phyloP scores from a whole-genome alignment of 73 alveolate species.

The Breviolum minutum region DNA sequence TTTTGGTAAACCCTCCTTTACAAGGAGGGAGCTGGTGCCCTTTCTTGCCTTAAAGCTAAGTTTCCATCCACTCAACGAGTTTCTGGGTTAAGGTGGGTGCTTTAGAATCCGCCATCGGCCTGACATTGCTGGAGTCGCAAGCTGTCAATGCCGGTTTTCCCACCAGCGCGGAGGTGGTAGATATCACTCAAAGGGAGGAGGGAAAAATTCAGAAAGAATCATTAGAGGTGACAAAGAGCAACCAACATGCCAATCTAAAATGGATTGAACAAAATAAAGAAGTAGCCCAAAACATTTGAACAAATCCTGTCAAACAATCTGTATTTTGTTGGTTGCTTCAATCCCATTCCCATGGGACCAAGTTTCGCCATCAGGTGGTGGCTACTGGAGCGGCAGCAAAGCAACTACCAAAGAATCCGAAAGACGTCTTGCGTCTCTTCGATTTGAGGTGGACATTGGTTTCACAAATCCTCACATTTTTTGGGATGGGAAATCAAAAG shows the following conservation, averaged over 20 bases:
- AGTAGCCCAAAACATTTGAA: not conserved
- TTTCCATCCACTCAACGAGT: no score
- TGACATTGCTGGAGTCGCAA: conserved; percentile 35
- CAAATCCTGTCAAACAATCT: not conserved
- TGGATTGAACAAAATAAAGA: not conserved
- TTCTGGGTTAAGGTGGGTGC: conserved; percentile 45
- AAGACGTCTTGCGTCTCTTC: conserved; percentile 46
- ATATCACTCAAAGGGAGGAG: not conserved
- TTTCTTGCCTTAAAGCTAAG: not conserved
- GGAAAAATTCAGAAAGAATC: no score
- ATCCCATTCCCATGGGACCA: not conserved
- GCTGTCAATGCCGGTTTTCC: conserved; percentile 68
- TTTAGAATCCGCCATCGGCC: conserved; percentile 81
- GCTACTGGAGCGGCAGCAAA: conserved; percentile 1
- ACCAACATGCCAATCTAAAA: not conserved
- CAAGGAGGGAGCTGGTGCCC: not conserved
- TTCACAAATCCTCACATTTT: not conserved
- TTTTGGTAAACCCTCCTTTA: not conserved
- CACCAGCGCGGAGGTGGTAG: not conserved
- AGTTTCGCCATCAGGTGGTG: not conserved
- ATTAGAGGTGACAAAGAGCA: no score
- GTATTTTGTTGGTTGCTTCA: not conserved
- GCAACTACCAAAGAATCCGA: conserved; percentile 62
- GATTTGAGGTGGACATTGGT: conserved; percentile 25
- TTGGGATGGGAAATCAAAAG: not conserved